Evolutionary conservation across 352 stramenopile species (phyloP).

Genomic region (Elongisporangium senticosum): DNA sequence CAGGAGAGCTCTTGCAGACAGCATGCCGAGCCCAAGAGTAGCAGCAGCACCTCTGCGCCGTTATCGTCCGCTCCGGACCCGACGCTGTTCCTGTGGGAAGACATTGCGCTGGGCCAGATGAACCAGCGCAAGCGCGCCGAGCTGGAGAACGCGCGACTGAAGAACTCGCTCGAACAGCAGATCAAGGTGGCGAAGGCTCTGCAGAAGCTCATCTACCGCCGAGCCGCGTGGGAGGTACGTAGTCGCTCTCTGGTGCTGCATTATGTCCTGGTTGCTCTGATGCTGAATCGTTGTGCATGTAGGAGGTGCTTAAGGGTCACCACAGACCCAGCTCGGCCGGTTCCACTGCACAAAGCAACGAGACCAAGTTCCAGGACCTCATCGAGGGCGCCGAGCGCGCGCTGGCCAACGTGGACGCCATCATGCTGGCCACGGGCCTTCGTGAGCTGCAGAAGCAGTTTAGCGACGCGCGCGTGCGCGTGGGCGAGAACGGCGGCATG

Average conservation of each 20-base stretch:
- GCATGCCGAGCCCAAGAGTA: not conserved
- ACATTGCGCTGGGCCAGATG: conserved; percentile 33
- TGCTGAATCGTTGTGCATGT: not conserved
- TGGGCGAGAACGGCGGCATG: conserved; percentile 18
- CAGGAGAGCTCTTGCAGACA: not conserved
- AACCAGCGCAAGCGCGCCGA: conserved; percentile 30
- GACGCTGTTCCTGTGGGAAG: conserved; percentile 26
- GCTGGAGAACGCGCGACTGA: conserved; percentile 45
- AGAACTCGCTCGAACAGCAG: conserved; percentile 42
- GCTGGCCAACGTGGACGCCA: conserved; percentile 17
- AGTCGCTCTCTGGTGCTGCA: not conserved
- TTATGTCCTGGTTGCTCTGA: not conserved
- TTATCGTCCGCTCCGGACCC: conserved; percentile 3
- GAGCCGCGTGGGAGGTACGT: conserved; percentile 4
- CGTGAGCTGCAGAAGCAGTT: conserved; percentile 5
- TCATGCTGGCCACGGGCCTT: conserved; percentile 26
- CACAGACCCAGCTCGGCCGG: not conserved
- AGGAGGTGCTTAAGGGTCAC: not conserved
- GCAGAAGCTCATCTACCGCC: conserved; percentile 32
- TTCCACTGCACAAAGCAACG: conserved; percentile 1
- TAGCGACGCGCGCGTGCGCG: conserved; percentile 14
- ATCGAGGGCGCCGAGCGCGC: conserved; percentile 20
- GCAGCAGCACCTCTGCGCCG: not conserved
- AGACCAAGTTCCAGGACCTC: conserved; percentile 20
- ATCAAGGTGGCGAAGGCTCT: conserved; percentile 40